Evolutionary conservation across 78 protist genomes (phyloP).

Genomic region (Dictyostelium citrinum): DNA sequence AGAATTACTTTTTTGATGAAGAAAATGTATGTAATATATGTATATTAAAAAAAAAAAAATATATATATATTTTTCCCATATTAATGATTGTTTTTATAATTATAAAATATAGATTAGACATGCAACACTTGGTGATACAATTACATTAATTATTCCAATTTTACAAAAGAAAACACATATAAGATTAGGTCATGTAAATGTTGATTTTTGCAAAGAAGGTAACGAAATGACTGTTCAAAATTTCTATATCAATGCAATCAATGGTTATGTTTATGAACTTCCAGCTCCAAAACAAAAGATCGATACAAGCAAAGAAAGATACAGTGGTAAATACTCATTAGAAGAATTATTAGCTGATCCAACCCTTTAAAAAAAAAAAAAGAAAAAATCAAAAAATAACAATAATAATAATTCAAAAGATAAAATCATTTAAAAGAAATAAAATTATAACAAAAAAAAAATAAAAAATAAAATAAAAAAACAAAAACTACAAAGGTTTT

Average conservation of each 20-base stretch:
- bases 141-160: conserved; percentile 4
- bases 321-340: not conserved
- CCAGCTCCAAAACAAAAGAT: not conserved
- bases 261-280: not conserved
- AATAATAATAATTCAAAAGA: no score
- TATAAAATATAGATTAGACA: not conserved
- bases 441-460: no score
- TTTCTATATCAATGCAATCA: not conserved
- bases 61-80: no score
- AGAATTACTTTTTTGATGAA: not conserved
- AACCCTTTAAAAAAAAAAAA: not conserved
- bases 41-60: not conserved
- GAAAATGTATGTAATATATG: not conserved
- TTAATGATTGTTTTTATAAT: no score
- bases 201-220: conserved; percentile 30
- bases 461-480: no score
- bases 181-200: not conserved
- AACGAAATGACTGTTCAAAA: not conserved
- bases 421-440: no score
- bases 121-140: not conserved
- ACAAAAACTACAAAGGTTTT: no score
- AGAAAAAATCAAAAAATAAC: not conserved
- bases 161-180: not conserved
- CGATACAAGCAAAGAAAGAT: not conserved
- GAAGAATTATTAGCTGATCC: not conserved